These are phyloP conservation scores for Lodderomyces metapsilosis DNA, from an alignment of 1,139 yeast species.

Conservation along the genomic window DNA sequence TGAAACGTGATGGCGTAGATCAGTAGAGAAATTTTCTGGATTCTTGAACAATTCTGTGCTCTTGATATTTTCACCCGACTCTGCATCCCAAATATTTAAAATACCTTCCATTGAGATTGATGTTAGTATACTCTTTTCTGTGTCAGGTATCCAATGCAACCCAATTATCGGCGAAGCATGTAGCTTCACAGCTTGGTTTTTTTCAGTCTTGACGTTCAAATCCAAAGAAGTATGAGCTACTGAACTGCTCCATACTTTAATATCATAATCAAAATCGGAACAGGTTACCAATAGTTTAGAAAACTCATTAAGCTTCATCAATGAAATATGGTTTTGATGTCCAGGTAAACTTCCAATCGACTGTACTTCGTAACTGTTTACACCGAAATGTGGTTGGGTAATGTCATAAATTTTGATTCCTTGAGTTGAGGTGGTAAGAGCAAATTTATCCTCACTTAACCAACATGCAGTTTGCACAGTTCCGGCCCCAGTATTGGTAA, in stretches of 20 bases:
- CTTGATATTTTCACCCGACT: slow-evolving; percentile 31
- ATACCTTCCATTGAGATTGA: slow-evolving; percentile 68
- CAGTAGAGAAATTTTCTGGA: slow-evolving; percentile 21
- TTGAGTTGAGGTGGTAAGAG: slow-evolving; percentile 52
- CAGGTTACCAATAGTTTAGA: slow-evolving; percentile 65
- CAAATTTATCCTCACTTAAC: slow-evolving; percentile 70
- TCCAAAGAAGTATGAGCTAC: slow-evolving; percentile 45
- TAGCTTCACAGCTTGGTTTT: slow-evolving; percentile 16
- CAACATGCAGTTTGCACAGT: slow-evolving; percentile 52
- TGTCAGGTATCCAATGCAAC: slow-evolving; percentile 49
- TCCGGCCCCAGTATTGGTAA: background rate
- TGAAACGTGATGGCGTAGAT: slow-evolving; percentile 10
- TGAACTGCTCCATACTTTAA: slow-evolving; percentile 73
- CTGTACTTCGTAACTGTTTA: slow-evolving; percentile 29
- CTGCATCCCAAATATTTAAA: slow-evolving; percentile 65
- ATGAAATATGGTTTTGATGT: slow-evolving; percentile 62
- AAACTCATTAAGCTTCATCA: slow-evolving; percentile 49
- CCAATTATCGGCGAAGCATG: slow-evolving; percentile 59
- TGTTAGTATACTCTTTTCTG: slow-evolving; percentile 23
- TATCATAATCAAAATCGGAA: slow-evolving; percentile 65
- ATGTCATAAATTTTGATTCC: slow-evolving; percentile 60
- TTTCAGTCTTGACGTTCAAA: slow-evolving; percentile 20
- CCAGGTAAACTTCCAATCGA: slow-evolving; percentile 68
- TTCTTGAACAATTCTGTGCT: slow-evolving; percentile 27
- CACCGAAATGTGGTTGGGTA: slow-evolving; percentile 13